Evolutionary conservation across 345 rosid genomes (phyloP).

Genomic region (Citrus reticulata): DNA sequence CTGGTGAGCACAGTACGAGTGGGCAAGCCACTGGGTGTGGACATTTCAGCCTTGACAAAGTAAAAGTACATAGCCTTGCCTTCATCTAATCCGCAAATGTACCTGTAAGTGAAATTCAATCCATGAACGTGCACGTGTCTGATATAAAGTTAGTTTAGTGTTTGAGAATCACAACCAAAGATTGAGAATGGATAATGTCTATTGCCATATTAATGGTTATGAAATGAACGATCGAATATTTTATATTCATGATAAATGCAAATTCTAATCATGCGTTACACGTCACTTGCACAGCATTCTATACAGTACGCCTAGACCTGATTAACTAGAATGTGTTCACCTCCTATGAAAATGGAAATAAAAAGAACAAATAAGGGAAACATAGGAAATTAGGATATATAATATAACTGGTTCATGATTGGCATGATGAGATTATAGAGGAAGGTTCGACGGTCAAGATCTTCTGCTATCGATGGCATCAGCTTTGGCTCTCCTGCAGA

Average conservation of each 20-base stretch:
- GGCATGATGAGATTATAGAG: slow-evolving; percentile 71
- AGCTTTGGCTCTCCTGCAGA: slow-evolving; percentile 67
- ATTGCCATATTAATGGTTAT: background rate
- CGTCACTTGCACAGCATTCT: background rate
- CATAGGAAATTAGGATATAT: background rate
- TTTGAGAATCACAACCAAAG: background rate
- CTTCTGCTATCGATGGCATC: slow-evolving; percentile 62
- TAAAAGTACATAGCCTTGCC: slow-evolving; percentile 68
- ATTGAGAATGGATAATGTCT: no score
- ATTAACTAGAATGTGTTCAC: no score
- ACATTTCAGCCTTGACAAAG: slow-evolving; percentile 61
- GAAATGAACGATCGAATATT: background rate
- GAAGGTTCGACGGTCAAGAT: slow-evolving; percentile 62
- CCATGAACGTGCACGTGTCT: background rate
- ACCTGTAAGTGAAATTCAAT: slow-evolving; percentile 28
- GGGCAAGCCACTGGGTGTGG: slow-evolving; percentile 59
- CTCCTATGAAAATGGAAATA: background rate
- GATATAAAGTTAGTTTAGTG: background rate
- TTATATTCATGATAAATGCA: background rate
- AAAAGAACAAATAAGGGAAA: background rate
- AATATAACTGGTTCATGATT: slow-evolving; percentile 49
- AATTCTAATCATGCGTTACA: slow-evolving; percentile 7
- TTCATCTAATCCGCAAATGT: slow-evolving; percentile 48
- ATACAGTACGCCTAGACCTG: no score
- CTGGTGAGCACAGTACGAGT: slow-evolving; percentile 67